Evolutionary conservation across 2,329 filamentous ascomycete genomes (phyloP).

Genomic region (Claviceps africana): DNA sequence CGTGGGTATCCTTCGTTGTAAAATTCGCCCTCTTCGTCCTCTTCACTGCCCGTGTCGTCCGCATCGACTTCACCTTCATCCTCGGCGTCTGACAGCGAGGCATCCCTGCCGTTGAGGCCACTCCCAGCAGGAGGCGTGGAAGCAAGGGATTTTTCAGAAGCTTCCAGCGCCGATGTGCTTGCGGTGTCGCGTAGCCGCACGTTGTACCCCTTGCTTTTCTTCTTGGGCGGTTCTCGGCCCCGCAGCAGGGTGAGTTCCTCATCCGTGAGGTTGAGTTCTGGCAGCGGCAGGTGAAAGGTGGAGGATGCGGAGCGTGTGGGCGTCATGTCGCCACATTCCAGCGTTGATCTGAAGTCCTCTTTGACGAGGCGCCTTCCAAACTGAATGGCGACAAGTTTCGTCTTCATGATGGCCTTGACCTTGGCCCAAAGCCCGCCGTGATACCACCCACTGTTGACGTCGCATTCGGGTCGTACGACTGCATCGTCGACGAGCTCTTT

Average conservation of each 20-base stretch:
- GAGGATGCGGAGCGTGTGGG: constrained; percentile 16
- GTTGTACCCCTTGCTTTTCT: constrained; percentile 23
- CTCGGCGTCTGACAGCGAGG: constrained; percentile 3
- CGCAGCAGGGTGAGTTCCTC: constrained; percentile 22
- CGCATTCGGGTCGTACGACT: constrained; percentile 43
- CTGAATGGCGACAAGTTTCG: constrained; percentile 60
- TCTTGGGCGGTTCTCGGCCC: constrained; percentile 21
- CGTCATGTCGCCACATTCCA: constrained; percentile 21
- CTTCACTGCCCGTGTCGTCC: constrained; percentile 10
- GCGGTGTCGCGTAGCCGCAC: constrained; percentile 16
- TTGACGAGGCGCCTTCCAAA: constrained; percentile 35
- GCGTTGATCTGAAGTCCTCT: constrained; percentile 22
- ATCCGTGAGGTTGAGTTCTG: constrained; percentile 21
- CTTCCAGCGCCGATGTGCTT: constrained; percentile 8
- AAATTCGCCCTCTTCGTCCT: constrained; percentile 15
- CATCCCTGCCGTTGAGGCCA: constrained; percentile 5
- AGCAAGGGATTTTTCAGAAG: constrained; percentile 7
- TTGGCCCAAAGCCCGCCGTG: constrained; percentile 70
- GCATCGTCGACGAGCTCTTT: constrained; percentile 49
- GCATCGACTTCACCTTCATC: constrained; percentile 12
- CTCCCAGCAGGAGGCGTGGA: constrained; percentile 2
- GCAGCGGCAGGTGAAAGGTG: constrained; percentile 20
- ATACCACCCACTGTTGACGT: constrained; percentile 68
- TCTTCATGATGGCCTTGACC: constrained; percentile 74
- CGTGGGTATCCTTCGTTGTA: constrained; percentile 13